phyloP scores from a whole-genome alignment of 208 protist species.

The Wallacemonas sp. region DNA sequence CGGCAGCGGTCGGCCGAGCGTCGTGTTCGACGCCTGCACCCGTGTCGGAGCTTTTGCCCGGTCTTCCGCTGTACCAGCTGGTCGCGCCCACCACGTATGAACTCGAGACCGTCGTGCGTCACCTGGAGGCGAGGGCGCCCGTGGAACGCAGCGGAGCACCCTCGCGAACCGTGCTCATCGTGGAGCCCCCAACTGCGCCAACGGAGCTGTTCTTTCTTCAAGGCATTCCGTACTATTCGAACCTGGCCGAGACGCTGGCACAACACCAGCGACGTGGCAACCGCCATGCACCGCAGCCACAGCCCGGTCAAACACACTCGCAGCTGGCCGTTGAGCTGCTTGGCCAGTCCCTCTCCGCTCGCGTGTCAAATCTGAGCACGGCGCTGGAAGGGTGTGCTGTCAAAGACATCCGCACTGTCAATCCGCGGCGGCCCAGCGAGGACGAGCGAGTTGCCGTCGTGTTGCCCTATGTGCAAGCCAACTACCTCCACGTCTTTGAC shows the following conservation, averaged over 20 bases:
- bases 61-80: slow-evolving; percentile 19
- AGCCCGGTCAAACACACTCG: slow-evolving; percentile 20
- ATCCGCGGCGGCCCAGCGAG: background rate
- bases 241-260: slow-evolving; percentile 27
- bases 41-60: background rate
- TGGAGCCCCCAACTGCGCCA: slow-evolving; percentile 61
- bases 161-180: slow-evolving; percentile 43
- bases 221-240: slow-evolving; percentile 58
- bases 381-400: slow-evolving; percentile 21
- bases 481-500: slow-evolving; percentile 63
- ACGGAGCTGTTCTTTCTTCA: slow-evolving; percentile 63
- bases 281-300: slow-evolving; percentile 12
- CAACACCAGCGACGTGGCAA: slow-evolving; percentile 31
- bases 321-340: slow-evolving; percentile 23
- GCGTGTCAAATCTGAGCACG: slow-evolving; percentile 26
- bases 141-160: background rate
- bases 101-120: slow-evolving; percentile 32
- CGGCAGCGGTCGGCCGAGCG: background rate
- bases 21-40: background rate
- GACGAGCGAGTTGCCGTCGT: slow-evolving; percentile 23
- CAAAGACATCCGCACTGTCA: background rate
- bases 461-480: slow-evolving; percentile 44
- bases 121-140: slow-evolving; percentile 29
- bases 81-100: slow-evolving; percentile 41
- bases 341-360: slow-evolving; percentile 15